Conservation (phyloP, 306 rosid species). For the Glycine tomentella region DNA sequence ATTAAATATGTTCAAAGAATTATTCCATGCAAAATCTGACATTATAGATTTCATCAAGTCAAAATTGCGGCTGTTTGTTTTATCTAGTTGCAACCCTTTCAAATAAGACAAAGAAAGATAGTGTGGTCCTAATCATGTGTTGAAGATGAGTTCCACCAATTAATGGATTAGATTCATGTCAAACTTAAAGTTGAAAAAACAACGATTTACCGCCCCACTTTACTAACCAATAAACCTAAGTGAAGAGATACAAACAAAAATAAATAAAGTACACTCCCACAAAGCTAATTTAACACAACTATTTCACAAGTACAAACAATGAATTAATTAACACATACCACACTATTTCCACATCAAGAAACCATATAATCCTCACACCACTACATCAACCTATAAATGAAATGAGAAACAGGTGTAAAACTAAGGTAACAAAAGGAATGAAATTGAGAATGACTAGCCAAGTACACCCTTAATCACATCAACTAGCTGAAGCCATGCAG, state of each 20-base stretch:
- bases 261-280: neutral
- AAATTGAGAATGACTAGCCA: constrained; percentile 43
- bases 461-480: constrained; percentile 63
- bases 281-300: constrained; percentile 15
- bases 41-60: constrained; percentile 36
- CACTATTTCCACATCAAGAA: constrained; percentile 25
- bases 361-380: constrained; percentile 25
- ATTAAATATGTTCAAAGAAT: constrained; percentile 28
- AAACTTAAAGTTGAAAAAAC: neutral
- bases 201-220: neutral
- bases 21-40: constrained; percentile 36
- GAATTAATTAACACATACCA: constrained; percentile 16
- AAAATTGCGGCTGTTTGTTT: constrained; percentile 18
- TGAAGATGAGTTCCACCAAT: constrained; percentile 6
- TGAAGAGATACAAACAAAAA: neutral
- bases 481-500: constrained; percentile 73
- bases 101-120: neutral
- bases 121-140: neutral
- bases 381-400: constrained; percentile 35
- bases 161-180: constrained; percentile 4
- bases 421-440: constrained; percentile 21
- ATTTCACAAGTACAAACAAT: constrained; percentile 38
- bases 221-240: neutral
- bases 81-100: constrained; percentile 40
- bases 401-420: neutral